Evolutionary conservation across 805 yeast genomes (phyloP).

Genomic region (Candida coquimbonensis): DNA sequence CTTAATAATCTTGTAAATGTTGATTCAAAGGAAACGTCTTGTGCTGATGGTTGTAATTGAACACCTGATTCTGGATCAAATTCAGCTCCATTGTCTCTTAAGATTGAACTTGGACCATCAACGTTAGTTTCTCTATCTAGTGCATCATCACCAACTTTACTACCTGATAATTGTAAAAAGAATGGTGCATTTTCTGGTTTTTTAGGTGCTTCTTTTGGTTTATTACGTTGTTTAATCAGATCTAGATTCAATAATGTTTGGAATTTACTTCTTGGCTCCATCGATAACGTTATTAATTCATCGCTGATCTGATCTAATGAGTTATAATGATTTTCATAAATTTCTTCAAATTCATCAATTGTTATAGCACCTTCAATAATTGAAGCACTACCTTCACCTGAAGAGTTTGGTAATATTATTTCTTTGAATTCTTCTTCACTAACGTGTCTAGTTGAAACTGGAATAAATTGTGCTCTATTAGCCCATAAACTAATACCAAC

Average conservation of each 20-base stretch:
- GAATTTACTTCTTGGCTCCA: constrained; percentile 73
- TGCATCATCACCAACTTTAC: constrained; percentile 66
- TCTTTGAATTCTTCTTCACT: constrained; percentile 66
- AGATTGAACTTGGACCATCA: constrained; percentile 17
- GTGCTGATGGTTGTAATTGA: constrained; percentile 20
- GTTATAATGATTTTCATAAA: constrained; percentile 32
- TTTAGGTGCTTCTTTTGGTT: constrained; percentile 84
- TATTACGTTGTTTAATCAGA: constrained; percentile 76
- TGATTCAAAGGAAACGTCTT: constrained; percentile 53
- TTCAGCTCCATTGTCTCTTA: constrained; percentile 6
- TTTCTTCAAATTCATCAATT: constrained; percentile 28
- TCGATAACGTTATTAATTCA: constrained; percentile 63
- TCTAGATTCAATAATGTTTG: constrained; percentile 76
- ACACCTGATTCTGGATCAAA: not conserved
- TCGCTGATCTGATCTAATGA: constrained; percentile 57
- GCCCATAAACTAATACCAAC: constrained; percentile 93
- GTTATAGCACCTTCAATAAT: constrained; percentile 75
- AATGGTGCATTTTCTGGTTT: constrained; percentile 78
- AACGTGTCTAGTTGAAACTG: constrained; percentile 67
- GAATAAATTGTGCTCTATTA: constrained; percentile 75
- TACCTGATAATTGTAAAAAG: constrained; percentile 65
- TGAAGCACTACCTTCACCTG: constrained; percentile 71
- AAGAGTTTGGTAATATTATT: constrained; percentile 61
- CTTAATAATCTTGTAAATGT: constrained; percentile 62
- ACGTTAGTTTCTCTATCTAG: constrained; percentile 26